A percentile compares a stretch with the other conserved stretches of the same genome.
phyloP scores from a whole-genome alignment of 176 grass and related monocot species.

The Eleusine coracana region DNA sequence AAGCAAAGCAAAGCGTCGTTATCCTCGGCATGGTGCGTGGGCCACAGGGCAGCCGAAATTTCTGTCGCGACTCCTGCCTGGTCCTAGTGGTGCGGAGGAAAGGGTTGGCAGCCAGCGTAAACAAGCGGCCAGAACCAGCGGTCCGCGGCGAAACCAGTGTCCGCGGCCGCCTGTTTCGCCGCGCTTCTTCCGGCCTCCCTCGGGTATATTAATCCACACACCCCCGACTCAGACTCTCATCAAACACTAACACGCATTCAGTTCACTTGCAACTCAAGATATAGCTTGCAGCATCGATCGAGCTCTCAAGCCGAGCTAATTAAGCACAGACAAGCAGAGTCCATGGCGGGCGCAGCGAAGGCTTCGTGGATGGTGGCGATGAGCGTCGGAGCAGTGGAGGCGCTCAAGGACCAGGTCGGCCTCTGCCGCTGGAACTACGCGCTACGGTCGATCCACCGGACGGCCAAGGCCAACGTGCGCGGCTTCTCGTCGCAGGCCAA shows the following conservation, averaged over 20 bases:
- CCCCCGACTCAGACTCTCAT: background rate
- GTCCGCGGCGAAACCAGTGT: constrained; percentile 37
- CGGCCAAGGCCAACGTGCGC: constrained; percentile 34
- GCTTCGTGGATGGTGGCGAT: constrained; percentile 59
- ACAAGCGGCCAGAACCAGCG: constrained; percentile 4
- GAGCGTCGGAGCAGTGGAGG: constrained; percentile 70
- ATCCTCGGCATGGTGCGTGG: no score
- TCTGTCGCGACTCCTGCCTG: background rate
- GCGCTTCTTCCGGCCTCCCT: background rate
- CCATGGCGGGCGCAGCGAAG: constrained; percentile 46
- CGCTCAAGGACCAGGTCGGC: constrained; percentile 66
- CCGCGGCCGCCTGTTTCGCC: constrained; percentile 38
- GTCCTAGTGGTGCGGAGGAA: background rate
- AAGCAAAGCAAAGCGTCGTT: no score
- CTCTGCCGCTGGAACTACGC: constrained; percentile 85
- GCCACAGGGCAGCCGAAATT: background rate
- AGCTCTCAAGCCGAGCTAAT: no score
- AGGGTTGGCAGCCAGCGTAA: background rate
- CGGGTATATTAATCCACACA: background rate
- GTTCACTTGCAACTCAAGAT: background rate
- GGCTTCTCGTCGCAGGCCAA: constrained; percentile 32
- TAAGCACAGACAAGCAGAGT: background rate
- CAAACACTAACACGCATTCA: background rate
- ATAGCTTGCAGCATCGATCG: background rate
- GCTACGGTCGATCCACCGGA: constrained; percentile 45